These are phyloP conservation scores for Lantana camara DNA, from an alignment of 257 asterid genomes.

Conservation along the genomic window DNA sequence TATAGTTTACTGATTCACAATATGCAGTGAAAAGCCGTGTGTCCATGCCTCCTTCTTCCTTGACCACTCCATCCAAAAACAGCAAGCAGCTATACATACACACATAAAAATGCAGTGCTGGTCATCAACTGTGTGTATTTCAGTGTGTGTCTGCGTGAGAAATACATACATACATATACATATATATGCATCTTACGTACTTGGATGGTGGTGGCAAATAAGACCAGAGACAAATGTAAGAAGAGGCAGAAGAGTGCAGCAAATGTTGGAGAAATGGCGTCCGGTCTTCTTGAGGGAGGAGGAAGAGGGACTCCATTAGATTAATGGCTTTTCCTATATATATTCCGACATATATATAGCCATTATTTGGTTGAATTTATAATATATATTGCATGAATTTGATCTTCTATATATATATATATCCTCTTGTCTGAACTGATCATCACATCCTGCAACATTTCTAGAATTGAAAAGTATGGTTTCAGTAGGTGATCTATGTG, in stretches of 20 bases:
- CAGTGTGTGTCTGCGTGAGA: neutral
- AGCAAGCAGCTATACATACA: conserved; percentile 43
- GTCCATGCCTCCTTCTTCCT: conserved; percentile 32
- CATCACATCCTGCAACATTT: neutral
- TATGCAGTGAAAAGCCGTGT: conserved; percentile 52
- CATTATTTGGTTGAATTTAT: neutral
- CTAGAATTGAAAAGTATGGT: conserved; percentile 31
- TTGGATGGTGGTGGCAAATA: conserved; percentile 47
- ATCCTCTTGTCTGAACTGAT: neutral
- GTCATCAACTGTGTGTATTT: neutral
- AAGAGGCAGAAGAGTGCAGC: conserved; percentile 43
- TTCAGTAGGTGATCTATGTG: neutral
- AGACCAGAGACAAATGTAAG: conserved; percentile 75
- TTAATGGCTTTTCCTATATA: too few relatives aligned
- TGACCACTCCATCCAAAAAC: conserved; percentile 51
- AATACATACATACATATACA: neutral
- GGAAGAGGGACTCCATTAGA: conserved; percentile 65
- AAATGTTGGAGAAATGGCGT: conserved; percentile 41
- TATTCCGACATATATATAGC: too few relatives aligned
- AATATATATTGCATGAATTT: neutral
- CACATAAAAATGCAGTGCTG: neutral
- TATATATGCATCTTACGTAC: conserved; percentile 38
- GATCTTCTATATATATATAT: neutral
- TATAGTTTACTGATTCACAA: conserved; percentile 31
- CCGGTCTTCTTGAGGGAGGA: conserved; percentile 44